phyloP scores from a whole-genome alignment of 164 flowering plant species.

The Nymphaea colorata region DNA sequence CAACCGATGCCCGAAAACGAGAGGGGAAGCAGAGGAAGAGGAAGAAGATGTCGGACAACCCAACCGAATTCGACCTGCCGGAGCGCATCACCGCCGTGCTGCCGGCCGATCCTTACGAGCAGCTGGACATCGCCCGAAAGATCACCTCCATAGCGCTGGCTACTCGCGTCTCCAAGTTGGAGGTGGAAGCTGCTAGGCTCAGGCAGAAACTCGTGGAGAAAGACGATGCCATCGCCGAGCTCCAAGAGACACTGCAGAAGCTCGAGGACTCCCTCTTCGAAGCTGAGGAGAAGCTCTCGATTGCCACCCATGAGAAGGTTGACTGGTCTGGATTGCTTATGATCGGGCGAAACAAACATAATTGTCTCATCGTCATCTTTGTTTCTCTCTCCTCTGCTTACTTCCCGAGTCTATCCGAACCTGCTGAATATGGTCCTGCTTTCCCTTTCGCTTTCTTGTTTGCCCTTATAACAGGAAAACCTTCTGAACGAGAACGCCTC shows the following conservation, averaged over 20 bases:
- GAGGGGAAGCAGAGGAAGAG: neutral
- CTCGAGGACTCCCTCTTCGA: constrained; percentile 56
- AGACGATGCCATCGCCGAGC: constrained; percentile 44
- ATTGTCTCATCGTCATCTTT: neutral
- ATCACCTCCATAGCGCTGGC: constrained; percentile 92
- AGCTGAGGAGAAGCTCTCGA: constrained; percentile 39
- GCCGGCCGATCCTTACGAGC: constrained; percentile 85
- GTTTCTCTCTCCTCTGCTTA: neutral
- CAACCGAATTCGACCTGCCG: constrained; percentile 51
- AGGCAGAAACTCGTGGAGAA: constrained; percentile 36
- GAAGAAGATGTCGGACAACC: neutral
- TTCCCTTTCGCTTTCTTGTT: neutral
- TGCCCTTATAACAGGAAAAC: constrained; percentile 33
- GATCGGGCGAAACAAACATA: neutral
- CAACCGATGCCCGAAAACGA: neutral
- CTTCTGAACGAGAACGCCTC: constrained; percentile 58
- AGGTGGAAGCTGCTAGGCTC: constrained; percentile 49
- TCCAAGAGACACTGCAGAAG: constrained; percentile 50
- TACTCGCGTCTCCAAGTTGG: constrained; percentile 62
- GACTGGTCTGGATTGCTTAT: neutral
- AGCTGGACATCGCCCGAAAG: constrained; percentile 88
- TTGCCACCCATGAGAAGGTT: constrained; percentile 43
- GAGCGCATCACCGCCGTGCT: constrained; percentile 49
- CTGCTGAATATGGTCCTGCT: neutral
- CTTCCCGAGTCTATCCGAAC: neutral